phyloP scores from a whole-genome alignment of 2,329 filamentous ascomycete species.

The Chaetoscypha palmicola region DNA sequence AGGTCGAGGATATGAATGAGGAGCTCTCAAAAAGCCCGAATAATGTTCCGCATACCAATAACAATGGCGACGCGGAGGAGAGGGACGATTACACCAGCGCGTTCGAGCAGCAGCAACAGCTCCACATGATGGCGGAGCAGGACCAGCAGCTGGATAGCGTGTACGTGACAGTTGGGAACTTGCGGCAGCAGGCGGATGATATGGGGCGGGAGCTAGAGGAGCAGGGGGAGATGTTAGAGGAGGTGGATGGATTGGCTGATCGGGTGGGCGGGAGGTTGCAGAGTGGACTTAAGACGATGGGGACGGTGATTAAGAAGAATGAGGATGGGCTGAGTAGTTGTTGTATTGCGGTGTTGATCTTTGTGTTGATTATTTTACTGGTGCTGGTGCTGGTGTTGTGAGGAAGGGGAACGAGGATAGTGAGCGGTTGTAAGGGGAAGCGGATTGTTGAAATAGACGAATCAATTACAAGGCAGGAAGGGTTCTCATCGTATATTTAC shows the following conservation, averaged over 20 bases:
- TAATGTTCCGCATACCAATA: conserved; percentile 24
- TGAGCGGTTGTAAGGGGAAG: no score
- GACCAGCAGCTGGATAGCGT: conserved; percentile 89
- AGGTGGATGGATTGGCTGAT: conserved; percentile 78
- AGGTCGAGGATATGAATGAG: conserved; percentile 82
- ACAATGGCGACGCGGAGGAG: conserved; percentile 24
- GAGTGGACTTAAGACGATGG: conserved; percentile 79
- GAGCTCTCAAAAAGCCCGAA: conserved; percentile 52
- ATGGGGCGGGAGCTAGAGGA: conserved; percentile 97
- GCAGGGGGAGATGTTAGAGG: conserved; percentile 81
- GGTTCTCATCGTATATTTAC: no score
- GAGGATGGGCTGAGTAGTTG: conserved; percentile 85
- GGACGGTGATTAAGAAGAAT: conserved; percentile 77
- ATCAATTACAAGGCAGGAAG: no score
- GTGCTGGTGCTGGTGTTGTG: conserved; percentile 64
- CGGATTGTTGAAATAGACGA: no score
- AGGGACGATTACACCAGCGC: conserved; percentile 53
- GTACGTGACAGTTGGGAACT: conserved; percentile 84
- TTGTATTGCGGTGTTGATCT: conserved; percentile 83
- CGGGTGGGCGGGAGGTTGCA: conserved; percentile 79
- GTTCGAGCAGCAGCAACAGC: conserved; percentile 86
- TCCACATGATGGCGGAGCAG: conserved; percentile 89
- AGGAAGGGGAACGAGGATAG: no score
- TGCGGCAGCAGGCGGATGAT: conserved; percentile 83
- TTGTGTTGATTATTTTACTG: conserved; percentile 79